These are phyloP conservation scores for Limnanthes douglasii DNA, from an alignment of 345 rosid genomes.

Conservation along the genomic window DNA sequence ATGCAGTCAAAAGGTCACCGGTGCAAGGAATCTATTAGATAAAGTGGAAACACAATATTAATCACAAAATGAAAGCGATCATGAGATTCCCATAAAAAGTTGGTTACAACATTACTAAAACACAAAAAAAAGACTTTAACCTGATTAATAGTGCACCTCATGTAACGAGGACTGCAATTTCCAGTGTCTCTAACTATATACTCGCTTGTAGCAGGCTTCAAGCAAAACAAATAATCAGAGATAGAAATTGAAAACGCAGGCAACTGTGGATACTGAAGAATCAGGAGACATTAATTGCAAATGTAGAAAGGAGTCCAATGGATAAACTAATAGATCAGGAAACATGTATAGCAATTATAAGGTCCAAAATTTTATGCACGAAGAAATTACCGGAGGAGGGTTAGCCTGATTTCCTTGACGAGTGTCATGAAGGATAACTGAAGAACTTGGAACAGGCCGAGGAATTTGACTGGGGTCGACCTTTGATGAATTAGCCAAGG, in stretches of 20 bases:
- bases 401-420: constrained; percentile 57
- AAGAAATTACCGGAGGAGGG: constrained; percentile 21
- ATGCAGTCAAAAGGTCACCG: constrained; percentile 77
- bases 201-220: constrained; percentile 81
- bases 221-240: constrained; percentile 10
- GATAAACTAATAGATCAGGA: neutral
- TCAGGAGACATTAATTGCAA: constrained; percentile 1
- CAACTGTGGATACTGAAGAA: no score
- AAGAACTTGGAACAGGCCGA: constrained; percentile 19
- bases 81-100: constrained; percentile 3
- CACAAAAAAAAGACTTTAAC: constrained; percentile 16
- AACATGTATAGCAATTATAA: neutral
- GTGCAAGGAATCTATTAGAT: constrained; percentile 80
- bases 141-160: constrained; percentile 96
- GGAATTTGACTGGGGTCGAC: constrained; percentile 18
- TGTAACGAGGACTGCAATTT: constrained; percentile 94
- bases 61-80: constrained; percentile 7
- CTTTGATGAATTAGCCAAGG: constrained; percentile 12
- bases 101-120: neutral
- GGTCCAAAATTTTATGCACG: neutral
- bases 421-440: constrained; percentile 12
- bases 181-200: constrained; percentile 84
- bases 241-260: constrained; percentile 2
- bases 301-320: neutral
- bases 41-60: no score